A percentile compares a stretch with the other conserved stretches of the same genome.
Evolutionary conservation across 2,329 filamentous ascomycete species (phyloP).

Genomic region (Pyrenochaeta sp.): DNA sequence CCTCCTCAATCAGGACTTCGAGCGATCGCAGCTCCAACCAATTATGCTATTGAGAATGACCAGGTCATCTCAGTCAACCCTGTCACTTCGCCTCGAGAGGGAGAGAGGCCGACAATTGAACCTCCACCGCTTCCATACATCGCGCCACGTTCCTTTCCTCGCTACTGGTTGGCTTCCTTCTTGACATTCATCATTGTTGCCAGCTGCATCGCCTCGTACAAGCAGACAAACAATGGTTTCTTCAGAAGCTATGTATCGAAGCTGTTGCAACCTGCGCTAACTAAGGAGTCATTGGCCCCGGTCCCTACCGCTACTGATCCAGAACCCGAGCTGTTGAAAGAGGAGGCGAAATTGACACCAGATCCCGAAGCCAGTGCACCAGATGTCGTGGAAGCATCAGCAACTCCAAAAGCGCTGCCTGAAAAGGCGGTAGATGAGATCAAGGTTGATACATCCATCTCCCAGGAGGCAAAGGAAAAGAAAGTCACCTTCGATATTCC

Average conservation of each 20-base stretch:
- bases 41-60: conserved; percentile 25
- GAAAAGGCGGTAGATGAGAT: conserved; percentile 11
- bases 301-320: conserved; percentile 11
- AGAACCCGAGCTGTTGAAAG: conserved; percentile 8
- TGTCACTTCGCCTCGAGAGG: conserved; percentile 22
- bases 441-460: conserved; percentile 7
- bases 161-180: conserved; percentile 15
- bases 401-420: conserved; percentile 7
- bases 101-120: conserved; percentile 24
- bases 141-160: conserved; percentile 12
- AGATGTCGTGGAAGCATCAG: too few relatives aligned
- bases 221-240: conserved; percentile 17
- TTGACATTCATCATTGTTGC: conserved; percentile 18
- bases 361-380: conserved; percentile 9
- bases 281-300: conserved; percentile 11
- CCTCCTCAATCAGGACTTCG: conserved; percentile 24
- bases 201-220: conserved; percentile 18
- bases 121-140: conserved; percentile 24
- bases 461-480: conserved; percentile 37
- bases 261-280: conserved; percentile 16
- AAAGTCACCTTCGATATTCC: conserved; percentile 44
- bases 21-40: conserved; percentile 36
- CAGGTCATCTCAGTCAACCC: conserved; percentile 29
- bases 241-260: conserved; percentile 24
- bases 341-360: conserved; percentile 3